Conservation (phyloP, 1,284 basidiomycete species). For the Ganoderma multipileum region DNA sequence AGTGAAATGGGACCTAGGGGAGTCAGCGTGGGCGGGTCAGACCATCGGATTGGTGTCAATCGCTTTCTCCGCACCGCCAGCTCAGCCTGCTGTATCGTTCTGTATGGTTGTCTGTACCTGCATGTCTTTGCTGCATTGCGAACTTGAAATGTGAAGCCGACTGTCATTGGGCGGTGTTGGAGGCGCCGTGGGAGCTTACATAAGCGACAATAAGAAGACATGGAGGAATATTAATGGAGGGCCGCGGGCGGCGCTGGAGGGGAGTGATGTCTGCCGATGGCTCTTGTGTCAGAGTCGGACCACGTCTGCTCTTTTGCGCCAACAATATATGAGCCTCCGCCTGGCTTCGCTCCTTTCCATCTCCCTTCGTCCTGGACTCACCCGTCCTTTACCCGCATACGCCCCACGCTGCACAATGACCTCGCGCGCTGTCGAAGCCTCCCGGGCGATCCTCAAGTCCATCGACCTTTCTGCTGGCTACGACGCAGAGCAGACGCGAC, state of each 20-base stretch:
- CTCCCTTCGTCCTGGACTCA: slow-evolving; percentile 28
- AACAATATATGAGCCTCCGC: slow-evolving; percentile 32
- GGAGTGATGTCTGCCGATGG: slow-evolving; percentile 18
- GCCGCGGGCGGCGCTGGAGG: too few species aligned
- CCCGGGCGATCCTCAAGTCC: slow-evolving; percentile 66
- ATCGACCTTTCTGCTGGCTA: slow-evolving; percentile 75
- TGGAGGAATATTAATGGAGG: background rate
- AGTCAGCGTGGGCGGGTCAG: background rate
- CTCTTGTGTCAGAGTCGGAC: slow-evolving; percentile 32
- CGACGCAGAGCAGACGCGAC: slow-evolving; percentile 81
- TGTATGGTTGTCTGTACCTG: background rate
- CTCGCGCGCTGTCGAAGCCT: slow-evolving; percentile 59
- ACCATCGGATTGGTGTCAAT: background rate
- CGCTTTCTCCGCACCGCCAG: background rate
- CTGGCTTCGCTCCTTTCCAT: slow-evolving; percentile 29
- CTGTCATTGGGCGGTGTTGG: background rate
- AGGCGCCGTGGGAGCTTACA: background rate
- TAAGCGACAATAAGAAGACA: background rate
- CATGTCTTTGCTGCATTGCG: background rate
- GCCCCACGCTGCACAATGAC: slow-evolving; percentile 37
- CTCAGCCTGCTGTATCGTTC: background rate
- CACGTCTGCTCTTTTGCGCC: slow-evolving; percentile 19
- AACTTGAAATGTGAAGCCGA: too few species aligned
- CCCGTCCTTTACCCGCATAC: slow-evolving; percentile 7
- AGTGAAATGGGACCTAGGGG: slow-evolving; percentile 30